Conservation (phyloP, 1,284 basidiomycete genomes). For the Schizopora paradoxa region DNA sequence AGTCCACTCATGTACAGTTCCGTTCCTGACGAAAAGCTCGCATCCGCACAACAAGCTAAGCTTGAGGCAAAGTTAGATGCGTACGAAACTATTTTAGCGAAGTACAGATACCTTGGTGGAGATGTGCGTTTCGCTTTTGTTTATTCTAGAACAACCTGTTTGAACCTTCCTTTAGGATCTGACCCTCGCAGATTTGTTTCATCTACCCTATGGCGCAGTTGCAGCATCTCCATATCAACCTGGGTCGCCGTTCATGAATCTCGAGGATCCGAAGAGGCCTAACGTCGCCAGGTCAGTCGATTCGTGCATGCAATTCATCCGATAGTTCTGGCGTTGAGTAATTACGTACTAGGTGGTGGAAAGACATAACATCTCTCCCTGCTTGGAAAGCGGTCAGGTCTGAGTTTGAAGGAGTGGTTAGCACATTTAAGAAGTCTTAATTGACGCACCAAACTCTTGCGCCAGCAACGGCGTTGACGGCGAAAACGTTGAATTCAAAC, state of each 20-base stretch:
- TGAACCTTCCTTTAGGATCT: slow-evolving; percentile 1
- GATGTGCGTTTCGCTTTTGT: no score
- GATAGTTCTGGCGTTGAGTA: neutral
- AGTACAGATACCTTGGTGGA: slow-evolving; percentile 27
- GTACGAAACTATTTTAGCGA: slow-evolving; percentile 28
- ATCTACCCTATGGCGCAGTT: slow-evolving; percentile 15
- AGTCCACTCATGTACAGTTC: no score
- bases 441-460: no score
- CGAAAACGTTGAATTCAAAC: no score
- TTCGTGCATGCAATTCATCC: no score
- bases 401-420: no score
- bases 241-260: neutral
- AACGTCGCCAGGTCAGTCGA: slow-evolving; percentile 11
- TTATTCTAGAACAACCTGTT: neutral
- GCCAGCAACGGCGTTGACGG: no score
- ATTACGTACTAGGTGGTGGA: slow-evolving; percentile 16
- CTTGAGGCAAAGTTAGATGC: slow-evolving; percentile 27
- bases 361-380: slow-evolving; percentile 14
- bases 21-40: slow-evolving; percentile 28
- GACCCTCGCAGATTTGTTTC: slow-evolving; percentile 17
- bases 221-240: neutral
- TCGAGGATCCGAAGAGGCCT: slow-evolving; percentile 3
- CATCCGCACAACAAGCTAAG: slow-evolving; percentile 25
- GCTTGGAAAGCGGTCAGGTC: slow-evolving; percentile 15
- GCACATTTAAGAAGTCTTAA: no score